phyloP scores from a whole-genome alignment of 179 eudicot species.

The Amaranthus tricolor region DNA sequence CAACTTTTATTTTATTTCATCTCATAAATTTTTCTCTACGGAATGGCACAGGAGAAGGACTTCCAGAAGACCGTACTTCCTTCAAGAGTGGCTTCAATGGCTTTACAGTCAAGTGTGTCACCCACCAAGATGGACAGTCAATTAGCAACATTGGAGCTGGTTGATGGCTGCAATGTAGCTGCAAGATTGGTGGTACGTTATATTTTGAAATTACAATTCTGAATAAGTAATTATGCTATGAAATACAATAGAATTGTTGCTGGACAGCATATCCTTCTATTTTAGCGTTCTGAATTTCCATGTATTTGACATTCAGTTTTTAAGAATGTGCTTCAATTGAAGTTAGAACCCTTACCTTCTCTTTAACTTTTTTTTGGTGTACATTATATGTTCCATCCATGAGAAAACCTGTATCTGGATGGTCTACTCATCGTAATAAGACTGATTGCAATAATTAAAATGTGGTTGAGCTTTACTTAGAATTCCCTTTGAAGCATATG shows the following conservation, averaged over 20 bases:
- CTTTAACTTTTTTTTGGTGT: not conserved
- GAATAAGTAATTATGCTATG: not conserved
- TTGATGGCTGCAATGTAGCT: constrained; percentile 59
- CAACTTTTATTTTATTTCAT: not conserved
- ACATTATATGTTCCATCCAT: not conserved
- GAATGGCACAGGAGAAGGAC: constrained; percentile 48
- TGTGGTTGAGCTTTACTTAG: too few relatives aligned
- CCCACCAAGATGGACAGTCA: constrained; percentile 37
- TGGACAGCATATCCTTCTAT: constrained; percentile 8
- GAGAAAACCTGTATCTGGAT: too few relatives aligned
- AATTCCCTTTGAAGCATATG: too few relatives aligned
- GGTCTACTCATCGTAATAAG: too few relatives aligned
- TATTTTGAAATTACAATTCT: constrained; percentile 2
- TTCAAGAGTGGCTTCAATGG: constrained; percentile 62
- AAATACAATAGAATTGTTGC: not conserved
- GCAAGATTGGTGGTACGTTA: constrained; percentile 86
- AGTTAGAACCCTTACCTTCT: not conserved
- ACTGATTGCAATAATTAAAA: too few relatives aligned
- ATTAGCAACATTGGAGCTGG: constrained; percentile 69
- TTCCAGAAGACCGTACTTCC: constrained; percentile 57
- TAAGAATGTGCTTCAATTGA: not conserved
- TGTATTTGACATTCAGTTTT: not conserved
- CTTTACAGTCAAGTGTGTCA: constrained; percentile 43
- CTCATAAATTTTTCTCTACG: constrained; percentile 1
- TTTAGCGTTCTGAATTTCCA: not conserved